Evolutionary conservation across 2,329 filamentous ascomycete species (phyloP), one percentile per base, ranked within the genome.

Genomic region (Aspergillus sp.): DNA sequence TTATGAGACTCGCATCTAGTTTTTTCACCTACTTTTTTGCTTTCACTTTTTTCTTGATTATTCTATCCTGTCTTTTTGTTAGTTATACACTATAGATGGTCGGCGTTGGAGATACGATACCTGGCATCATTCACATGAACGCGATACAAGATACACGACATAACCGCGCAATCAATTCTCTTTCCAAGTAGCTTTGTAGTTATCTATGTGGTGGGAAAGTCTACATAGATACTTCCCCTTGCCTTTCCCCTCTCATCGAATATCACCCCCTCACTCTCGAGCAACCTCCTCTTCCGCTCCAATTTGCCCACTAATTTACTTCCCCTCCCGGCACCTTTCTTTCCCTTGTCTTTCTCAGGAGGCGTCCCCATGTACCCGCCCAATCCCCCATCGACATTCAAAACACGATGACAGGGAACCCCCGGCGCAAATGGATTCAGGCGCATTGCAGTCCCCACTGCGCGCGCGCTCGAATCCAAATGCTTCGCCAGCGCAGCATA

Each of bases 381-480:
- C 22, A 85, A 72, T 7, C 72, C 82, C 13, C 91, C 89, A 55
- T 88, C 89, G 46, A 87, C 89, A 6, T 91, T 90, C 51, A 96
- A 85, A 23, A 94, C 89, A 9, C 92, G 85, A 76, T 96, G 92
- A 68, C 92, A 96, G 1, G 92, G 92, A 4, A 94, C 89, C 38
- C 86, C 84, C 0, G 92, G 92, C 15, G 92, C 92, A 70, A 94
- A 96, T 0, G 92, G 92, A 73, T 96, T 96, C 41, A 78, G 81
- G 19, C 90, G 85, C 71, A 96, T 81, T 1, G 91, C 91, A 62
- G 91, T 92, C 17, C 91, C 91, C 5, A 95, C 86, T 0, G 91
- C 91, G 47, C 91, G 83, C 1, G 91, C 89, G 3, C 89, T 91
- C 23, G 90, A 92, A 11, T 81, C 76, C 17, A 94, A 83, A 61